These are phyloP conservation scores for Sedum album DNA, from an alignment of 164 flowering plant genomes.

Conservation along the genomic window DNA sequence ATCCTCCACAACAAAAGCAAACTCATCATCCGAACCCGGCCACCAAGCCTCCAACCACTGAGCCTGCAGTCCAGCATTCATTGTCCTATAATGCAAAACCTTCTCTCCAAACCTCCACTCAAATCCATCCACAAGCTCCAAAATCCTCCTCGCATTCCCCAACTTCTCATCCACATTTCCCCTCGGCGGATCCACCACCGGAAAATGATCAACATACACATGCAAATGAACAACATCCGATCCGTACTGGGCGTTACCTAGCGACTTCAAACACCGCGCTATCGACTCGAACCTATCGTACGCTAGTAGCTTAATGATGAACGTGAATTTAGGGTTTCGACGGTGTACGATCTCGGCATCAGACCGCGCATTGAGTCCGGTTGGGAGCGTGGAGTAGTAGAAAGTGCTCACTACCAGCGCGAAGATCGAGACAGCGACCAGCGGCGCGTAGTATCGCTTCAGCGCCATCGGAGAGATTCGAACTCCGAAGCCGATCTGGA, in stretches of 20 bases:
- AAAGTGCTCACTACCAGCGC: constrained; percentile 20
- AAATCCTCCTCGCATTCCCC: constrained; percentile 34
- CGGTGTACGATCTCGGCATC: constrained; percentile 12
- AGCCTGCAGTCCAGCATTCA: constrained; percentile 82
- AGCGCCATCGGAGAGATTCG: constrained; percentile 12
- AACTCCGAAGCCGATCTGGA: not conserved
- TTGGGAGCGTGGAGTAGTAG: constrained; percentile 22
- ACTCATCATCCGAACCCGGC: constrained; percentile 78
- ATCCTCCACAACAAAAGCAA: constrained; percentile 90
- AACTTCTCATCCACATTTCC: constrained; percentile 28
- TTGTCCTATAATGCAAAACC: constrained; percentile 77
- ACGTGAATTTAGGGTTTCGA: constrained; percentile 30
- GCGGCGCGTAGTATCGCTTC: constrained; percentile 23
- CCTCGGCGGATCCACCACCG: constrained; percentile 8
- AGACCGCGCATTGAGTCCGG: not conserved
- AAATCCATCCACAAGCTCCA: constrained; percentile 71
- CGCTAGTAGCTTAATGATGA: constrained; percentile 75
- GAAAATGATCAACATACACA: constrained; percentile 71
- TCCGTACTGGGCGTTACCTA: constrained; percentile 58
- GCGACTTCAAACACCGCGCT: constrained; percentile 76
- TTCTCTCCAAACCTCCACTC: constrained; percentile 65
- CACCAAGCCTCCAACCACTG: constrained; percentile 99
- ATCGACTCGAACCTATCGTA: constrained; percentile 67
- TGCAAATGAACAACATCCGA: constrained; percentile 65
- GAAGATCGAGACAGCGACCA: constrained; percentile 30